Conservation (phyloP, 441 rosid genomes). For the Brassica balearica region DNA sequence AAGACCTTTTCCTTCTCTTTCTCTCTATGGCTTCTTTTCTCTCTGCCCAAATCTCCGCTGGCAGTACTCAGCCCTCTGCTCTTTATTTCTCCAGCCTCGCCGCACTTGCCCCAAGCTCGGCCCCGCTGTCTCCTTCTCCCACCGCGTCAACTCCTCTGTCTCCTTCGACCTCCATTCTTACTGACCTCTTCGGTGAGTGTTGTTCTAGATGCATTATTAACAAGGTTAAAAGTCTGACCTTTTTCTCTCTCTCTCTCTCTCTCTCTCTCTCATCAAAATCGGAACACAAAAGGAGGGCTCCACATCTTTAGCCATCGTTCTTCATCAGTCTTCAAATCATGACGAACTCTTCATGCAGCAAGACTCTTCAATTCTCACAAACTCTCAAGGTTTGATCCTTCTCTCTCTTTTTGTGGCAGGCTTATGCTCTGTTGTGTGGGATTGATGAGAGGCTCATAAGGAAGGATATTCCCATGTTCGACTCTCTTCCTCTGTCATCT, state of each 20-base stretch:
- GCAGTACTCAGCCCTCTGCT: conserved; percentile 45
- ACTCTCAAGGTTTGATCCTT: conserved; percentile 61
- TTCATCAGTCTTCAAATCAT: conserved; percentile 57
- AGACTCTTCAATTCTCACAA: conserved; percentile 70
- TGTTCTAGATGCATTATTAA: no score
- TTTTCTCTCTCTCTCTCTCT: not conserved
- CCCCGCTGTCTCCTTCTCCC: conserved; percentile 46
- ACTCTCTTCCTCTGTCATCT: conserved; percentile 55
- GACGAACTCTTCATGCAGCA: conserved; percentile 77
- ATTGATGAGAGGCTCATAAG: conserved; percentile 67
- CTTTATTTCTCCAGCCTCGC: conserved; percentile 75
- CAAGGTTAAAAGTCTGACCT: no score
- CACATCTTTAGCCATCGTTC: conserved; percentile 50
- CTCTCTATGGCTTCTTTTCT: conserved; percentile 62
- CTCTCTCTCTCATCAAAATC: conserved; percentile 14
- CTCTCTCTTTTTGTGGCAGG: conserved; percentile 48
- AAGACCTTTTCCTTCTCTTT: not conserved
- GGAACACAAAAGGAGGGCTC: conserved; percentile 42
- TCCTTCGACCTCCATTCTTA: no score
- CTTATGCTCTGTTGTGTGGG: conserved; percentile 57
- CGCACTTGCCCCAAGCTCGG: conserved; percentile 51
- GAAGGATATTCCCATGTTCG: conserved; percentile 52
- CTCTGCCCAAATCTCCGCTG: conserved; percentile 34
- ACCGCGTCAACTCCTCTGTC: conserved; percentile 54
- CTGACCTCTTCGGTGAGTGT: no score